Conservation (phyloP, 2,329 filamentous ascomycete species). For the Fusarium paranaense region DNA sequence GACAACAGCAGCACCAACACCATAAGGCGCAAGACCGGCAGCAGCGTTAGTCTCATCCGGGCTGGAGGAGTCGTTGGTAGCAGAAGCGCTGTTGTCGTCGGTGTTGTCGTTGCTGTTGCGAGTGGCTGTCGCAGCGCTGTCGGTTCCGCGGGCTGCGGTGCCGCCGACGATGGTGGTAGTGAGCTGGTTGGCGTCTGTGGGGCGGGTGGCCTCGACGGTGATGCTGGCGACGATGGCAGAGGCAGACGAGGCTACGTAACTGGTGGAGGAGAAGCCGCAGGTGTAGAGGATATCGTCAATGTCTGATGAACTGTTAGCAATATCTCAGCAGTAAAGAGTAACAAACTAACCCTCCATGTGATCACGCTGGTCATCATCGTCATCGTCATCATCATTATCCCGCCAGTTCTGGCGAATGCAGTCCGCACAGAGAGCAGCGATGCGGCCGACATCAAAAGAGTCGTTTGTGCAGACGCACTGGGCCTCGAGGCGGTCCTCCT, state of each 20-base stretch:
- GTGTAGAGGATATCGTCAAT: constrained; percentile 50
- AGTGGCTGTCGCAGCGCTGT: constrained; percentile 16
- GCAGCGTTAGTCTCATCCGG: constrained; percentile 35
- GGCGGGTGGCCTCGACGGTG: constrained; percentile 47
- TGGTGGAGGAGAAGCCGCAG: constrained; percentile 50
- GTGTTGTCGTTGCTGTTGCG: constrained; percentile 3
- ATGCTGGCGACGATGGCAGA: constrained; percentile 44
- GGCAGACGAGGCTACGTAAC: constrained; percentile 44
- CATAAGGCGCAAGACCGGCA: constrained; percentile 24
- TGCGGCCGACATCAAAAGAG: constrained; percentile 52
- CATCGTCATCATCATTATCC: constrained; percentile 33
- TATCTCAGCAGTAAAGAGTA: rapidly evolving
- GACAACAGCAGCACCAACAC: constrained; percentile 29
- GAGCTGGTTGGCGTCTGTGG: constrained; percentile 49
- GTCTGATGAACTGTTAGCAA: constrained; percentile 37
- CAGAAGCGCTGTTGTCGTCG: constrained; percentile 8
- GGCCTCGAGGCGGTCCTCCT: constrained; percentile 51
- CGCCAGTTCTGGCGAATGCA: constrained; percentile 51
- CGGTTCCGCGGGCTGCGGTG: constrained; percentile 17
- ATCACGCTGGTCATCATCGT: constrained; percentile 31
- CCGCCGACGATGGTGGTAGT: constrained; percentile 49
- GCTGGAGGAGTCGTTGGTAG: constrained; percentile 20
- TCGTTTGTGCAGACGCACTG: constrained; percentile 57
- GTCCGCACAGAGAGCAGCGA: constrained; percentile 52
- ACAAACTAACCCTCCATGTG: constrained; percentile 39